A percentile compares a stretch with the other conserved stretches of the same genome.
phyloP scores from a whole-genome alignment of 257 asterid genomes.

The Salvia miltiorrhiza region DNA sequence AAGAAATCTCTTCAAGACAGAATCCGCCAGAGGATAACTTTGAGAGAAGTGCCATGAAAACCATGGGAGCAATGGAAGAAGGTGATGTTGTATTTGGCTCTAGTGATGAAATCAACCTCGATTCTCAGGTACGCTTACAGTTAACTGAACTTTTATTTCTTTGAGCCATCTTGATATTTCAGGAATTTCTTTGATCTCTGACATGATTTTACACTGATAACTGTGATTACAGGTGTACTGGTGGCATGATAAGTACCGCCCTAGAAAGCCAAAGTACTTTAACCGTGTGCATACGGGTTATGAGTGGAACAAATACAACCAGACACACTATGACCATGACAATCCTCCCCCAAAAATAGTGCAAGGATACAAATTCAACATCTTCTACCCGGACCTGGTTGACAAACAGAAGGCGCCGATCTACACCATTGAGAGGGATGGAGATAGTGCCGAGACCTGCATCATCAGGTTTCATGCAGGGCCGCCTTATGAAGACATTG shows the following conservation, averaged over 20 bases:
- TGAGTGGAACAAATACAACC: conserved; percentile 88
- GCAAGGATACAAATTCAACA: conserved; percentile 86
- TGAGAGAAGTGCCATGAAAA: conserved; percentile 68
- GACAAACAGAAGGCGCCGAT: conserved; percentile 73
- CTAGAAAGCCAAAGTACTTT: conserved; percentile 75
- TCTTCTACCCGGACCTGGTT: conserved; percentile 82
- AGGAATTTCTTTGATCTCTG: background rate
- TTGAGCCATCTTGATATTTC: background rate
- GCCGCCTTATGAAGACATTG: conserved; percentile 87
- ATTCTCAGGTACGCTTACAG: conserved; percentile 48
- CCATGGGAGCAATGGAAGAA: conserved; percentile 92
- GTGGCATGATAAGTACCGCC: conserved; percentile 42
- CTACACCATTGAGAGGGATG: conserved; percentile 72
- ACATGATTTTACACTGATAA: conserved; percentile 9
- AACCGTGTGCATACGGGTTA: conserved; percentile 89
- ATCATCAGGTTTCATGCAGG: conserved; percentile 80
- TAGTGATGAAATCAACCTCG: conserved; percentile 76
- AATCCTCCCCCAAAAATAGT: conserved; percentile 89
- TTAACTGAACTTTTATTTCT: background rate
- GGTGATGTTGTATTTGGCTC: conserved; percentile 93
- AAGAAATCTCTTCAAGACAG: conserved; percentile 66
- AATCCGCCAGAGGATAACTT: conserved; percentile 58
- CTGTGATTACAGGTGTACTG: conserved; percentile 67
- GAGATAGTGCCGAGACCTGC: conserved; percentile 77
- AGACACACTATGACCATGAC: conserved; percentile 81